Evolutionary conservation across 179 eudicot species (phyloP).

Genomic region (Patellifolia procumbens): DNA sequence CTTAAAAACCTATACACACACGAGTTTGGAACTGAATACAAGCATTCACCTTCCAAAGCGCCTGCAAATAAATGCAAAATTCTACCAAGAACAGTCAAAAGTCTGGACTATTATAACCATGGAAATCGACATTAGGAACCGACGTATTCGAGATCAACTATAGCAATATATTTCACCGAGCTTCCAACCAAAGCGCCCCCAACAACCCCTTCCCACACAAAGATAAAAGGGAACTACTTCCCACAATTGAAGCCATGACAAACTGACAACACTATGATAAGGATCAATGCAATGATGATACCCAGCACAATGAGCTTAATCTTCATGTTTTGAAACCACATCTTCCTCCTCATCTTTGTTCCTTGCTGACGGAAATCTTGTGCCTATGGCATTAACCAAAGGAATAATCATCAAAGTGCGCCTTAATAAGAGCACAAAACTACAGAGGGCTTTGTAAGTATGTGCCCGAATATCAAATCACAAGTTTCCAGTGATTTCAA

Average conservation of each 20-base stretch:
- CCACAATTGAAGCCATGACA: slow-evolving; percentile 28
- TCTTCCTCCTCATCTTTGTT: slow-evolving; percentile 26
- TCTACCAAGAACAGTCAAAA: slow-evolving; percentile 28
- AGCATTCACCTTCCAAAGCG: slow-evolving; percentile 25
- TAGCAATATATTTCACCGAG: slow-evolving; percentile 23
- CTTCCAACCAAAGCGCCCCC: slow-evolving; percentile 4
- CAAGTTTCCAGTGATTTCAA: background rate
- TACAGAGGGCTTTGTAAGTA: too few species aligned
- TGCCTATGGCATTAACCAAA: slow-evolving; percentile 10
- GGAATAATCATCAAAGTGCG: background rate
- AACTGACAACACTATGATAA: slow-evolving; percentile 25
- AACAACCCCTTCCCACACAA: background rate
- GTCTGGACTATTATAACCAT: slow-evolving; percentile 20
- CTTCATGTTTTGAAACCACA: slow-evolving; percentile 33
- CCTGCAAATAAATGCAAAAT: slow-evolving; percentile 17
- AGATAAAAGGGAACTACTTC: background rate
- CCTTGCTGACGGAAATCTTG: slow-evolving; percentile 35
- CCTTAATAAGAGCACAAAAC: background rate
- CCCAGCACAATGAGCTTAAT: slow-evolving; percentile 29
- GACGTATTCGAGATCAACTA: slow-evolving; percentile 13
- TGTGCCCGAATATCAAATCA: background rate
- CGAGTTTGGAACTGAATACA: slow-evolving; percentile 22
- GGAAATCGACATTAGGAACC: slow-evolving; percentile 19
- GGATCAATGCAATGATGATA: slow-evolving; percentile 25
- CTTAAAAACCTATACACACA: slow-evolving; percentile 27